Evolutionary conservation across 805 yeast genomes (phyloP).

Genomic region (Saturnispora sanitii): DNA sequence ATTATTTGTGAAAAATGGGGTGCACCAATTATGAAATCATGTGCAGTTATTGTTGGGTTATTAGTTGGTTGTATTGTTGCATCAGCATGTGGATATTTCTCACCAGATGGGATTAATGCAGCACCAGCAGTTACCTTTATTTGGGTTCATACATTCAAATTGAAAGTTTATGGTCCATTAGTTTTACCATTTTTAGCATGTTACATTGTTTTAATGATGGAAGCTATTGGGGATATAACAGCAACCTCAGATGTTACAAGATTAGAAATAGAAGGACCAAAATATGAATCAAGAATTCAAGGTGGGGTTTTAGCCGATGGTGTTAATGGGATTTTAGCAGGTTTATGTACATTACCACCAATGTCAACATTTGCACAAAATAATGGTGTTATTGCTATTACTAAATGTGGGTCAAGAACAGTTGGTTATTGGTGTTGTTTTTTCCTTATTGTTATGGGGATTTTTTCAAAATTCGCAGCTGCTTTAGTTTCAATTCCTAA

Average conservation of each 20-base stretch:
- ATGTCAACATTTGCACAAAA: conserved; percentile 90
- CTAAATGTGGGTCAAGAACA: conserved; percentile 80
- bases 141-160: conserved; percentile 80
- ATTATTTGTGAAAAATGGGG: conserved; percentile 79
- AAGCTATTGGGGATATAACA: conserved; percentile 89
- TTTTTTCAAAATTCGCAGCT: conserved; percentile 79
- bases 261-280: conserved; percentile 70
- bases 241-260: conserved; percentile 91
- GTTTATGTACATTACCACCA: conserved; percentile 78
- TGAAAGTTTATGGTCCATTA: conserved; percentile 71
- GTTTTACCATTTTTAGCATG: conserved; percentile 81
- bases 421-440: conserved; percentile 48
- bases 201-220: conserved; percentile 77
- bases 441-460: conserved; percentile 77
- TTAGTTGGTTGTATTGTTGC: conserved; percentile 87
- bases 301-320: conserved; percentile 93
- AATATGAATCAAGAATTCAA: conserved; percentile 78
- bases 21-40: conserved; percentile 87
- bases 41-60: conserved; percentile 83
- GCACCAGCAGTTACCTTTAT: conserved; percentile 80
- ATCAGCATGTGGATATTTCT: conserved; percentile 81
- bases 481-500: conserved; percentile 78
- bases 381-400: conserved; percentile 87
- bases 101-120: conserved; percentile 40
- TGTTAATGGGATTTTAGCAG: conserved; percentile 62